phyloP scores from a whole-genome alignment of 495 filamentous ascomycete species.

The Annulohypoxylon nitens region DNA sequence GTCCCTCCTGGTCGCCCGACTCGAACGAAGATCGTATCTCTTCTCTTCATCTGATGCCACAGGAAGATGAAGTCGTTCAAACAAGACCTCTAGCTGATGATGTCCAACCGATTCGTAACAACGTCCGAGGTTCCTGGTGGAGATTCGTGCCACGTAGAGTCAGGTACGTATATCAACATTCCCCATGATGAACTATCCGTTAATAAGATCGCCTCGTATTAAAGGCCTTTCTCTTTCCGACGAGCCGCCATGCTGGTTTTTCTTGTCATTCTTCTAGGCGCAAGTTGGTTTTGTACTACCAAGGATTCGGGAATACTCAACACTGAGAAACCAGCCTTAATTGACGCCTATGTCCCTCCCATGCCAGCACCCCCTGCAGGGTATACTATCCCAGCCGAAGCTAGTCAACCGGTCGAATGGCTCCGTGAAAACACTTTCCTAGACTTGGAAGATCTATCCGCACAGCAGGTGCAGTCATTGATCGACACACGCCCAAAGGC shows the following conservation, averaged over 20 bases:
- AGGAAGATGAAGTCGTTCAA: slow-evolving; percentile 17
- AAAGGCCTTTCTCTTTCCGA: slow-evolving; percentile 44
- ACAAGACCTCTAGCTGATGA: slow-evolving; percentile 1
- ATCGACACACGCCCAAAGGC: slow-evolving; percentile 72
- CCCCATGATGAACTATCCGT: slow-evolving; percentile 19
- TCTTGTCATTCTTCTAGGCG: slow-evolving; percentile 29
- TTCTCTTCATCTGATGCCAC: slow-evolving; percentile 17
- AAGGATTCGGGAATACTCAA: slow-evolving; percentile 25
- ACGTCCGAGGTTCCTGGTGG: slow-evolving; percentile 16
- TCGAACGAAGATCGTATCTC: slow-evolving; percentile 31
- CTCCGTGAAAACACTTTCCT: slow-evolving; percentile 44
- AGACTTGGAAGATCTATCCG: slow-evolving; percentile 28
- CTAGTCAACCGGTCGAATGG: slow-evolving; percentile 39
- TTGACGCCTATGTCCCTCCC: slow-evolving; percentile 45
- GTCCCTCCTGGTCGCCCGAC: slow-evolving; percentile 35
- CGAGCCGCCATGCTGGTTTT: slow-evolving; percentile 37
- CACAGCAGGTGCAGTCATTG: slow-evolving; percentile 33
- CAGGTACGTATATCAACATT: slow-evolving; percentile 30
- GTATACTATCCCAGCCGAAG: slow-evolving; percentile 17
- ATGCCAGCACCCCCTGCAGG: slow-evolving; percentile 32
- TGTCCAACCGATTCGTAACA: slow-evolving; percentile 19
- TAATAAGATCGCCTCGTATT: slow-evolving; percentile 38
- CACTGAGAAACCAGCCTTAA: slow-evolving; percentile 8
- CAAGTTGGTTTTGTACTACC: slow-evolving; percentile 34
- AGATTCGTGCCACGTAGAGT: slow-evolving; percentile 24